Percentiles rank a stretch among this genome's conserved stretches.
Evolutionary conservation across 495 filamentous ascomycete genomes (phyloP).

Genomic region (Aspergillus kassunensis): DNA sequence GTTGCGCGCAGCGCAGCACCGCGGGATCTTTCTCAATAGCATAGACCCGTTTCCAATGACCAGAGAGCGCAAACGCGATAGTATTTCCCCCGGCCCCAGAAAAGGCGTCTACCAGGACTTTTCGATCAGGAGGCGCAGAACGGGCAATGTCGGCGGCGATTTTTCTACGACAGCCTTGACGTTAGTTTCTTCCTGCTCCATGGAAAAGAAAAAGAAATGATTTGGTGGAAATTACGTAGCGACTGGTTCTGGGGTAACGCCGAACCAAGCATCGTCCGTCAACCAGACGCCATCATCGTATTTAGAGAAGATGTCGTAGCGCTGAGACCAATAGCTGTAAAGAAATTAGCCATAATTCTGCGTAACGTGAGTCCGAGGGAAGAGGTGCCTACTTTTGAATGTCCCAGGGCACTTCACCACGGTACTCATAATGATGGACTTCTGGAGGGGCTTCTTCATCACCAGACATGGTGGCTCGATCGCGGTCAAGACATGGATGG

Average conservation of each 20-base stretch:
- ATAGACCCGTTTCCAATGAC: constrained; percentile 74
- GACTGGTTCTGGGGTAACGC: constrained; percentile 87
- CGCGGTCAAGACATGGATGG: constrained; percentile 13
- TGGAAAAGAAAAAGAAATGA: neutral
- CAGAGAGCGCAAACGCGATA: constrained; percentile 84
- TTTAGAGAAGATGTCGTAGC: constrained; percentile 74
- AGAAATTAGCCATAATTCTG: constrained; percentile 10
- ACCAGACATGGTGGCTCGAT: constrained; percentile 26
- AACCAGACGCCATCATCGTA: constrained; percentile 85
- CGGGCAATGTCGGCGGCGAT: constrained; percentile 70
- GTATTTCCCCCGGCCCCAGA: constrained; percentile 88
- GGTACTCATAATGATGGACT: constrained; percentile 59
- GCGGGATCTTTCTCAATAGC: constrained; percentile 79
- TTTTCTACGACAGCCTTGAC: constrained; percentile 46
- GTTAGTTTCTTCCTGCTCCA: neutral
- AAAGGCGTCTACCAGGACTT: constrained; percentile 77
- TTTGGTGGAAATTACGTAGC: constrained; percentile 56
- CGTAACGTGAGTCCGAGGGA: neutral
- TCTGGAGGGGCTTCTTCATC: constrained; percentile 36
- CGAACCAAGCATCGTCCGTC: constrained; percentile 92
- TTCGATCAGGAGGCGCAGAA: constrained; percentile 47
- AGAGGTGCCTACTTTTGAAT: constrained; percentile 60
- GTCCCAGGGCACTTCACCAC: constrained; percentile 66
- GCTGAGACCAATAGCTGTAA: constrained; percentile 80
- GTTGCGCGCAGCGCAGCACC: constrained; percentile 80